phyloP scores from a whole-genome alignment of 495 filamentous ascomycete genomes.

The Hypoxylon trugodes region DNA sequence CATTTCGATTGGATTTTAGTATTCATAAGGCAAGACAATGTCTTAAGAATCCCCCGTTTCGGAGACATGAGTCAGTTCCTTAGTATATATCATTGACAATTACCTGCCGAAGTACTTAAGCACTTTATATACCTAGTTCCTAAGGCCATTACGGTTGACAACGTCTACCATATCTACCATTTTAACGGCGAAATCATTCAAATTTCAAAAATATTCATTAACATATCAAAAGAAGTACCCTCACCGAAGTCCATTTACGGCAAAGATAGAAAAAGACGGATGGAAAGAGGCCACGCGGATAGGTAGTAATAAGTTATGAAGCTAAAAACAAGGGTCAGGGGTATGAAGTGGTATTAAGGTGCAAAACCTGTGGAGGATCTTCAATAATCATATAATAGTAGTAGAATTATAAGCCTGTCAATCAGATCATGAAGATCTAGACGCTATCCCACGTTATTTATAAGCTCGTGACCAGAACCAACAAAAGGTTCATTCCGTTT shows the following conservation, averaged over 20 bases:
- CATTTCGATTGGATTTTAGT: neutral
- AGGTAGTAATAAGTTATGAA: slow-evolving; percentile 29
- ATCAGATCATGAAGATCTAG: slow-evolving; percentile 40
- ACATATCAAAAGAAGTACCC: no score
- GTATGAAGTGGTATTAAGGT: slow-evolving; percentile 24
- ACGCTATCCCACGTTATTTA: slow-evolving; percentile 8
- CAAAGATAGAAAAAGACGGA: slow-evolving; percentile 10
- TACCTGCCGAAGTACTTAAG: no score
- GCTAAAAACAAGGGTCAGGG: slow-evolving; percentile 31
- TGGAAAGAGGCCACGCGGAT: slow-evolving; percentile 35
- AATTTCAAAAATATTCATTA: no score
- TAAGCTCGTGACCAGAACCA: neutral
- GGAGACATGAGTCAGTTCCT: neutral
- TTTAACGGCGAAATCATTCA: no score
- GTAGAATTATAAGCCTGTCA: slow-evolving; percentile 20
- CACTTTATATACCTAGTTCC: no score
- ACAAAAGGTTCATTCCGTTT: neutral
- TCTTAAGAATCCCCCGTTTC: slow-evolving; percentile 12
- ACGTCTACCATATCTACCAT: no score
- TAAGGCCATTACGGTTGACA: no score
- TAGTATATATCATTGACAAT: neutral
- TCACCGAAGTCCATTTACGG: slow-evolving; percentile 35
- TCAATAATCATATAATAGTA: slow-evolving; percentile 33
- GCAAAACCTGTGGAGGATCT: slow-evolving; percentile 35
- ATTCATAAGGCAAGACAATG: slow-evolving; percentile 31